Evolutionary conservation across 331 rosid genomes (phyloP).

Genomic region (Rosa hybrid): DNA sequence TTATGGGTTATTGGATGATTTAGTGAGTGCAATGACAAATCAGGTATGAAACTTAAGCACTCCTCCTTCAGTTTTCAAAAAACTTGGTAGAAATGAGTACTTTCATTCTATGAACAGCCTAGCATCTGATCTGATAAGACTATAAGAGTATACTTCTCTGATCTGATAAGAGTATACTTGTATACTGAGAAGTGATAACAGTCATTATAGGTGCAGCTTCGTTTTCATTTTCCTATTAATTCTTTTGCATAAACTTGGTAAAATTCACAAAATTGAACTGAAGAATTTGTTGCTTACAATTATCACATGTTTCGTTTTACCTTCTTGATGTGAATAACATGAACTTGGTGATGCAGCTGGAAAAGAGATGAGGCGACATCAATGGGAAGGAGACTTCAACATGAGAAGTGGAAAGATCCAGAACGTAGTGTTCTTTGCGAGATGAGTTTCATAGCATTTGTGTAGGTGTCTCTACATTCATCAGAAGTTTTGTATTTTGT

Average conservation of each 20-base stretch:
- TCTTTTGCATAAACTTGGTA: not conserved
- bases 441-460: conserved; percentile 22
- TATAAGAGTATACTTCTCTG: not conserved
- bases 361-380: conserved; percentile 41
- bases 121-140: not conserved
- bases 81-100: not conserved
- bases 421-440: not conserved
- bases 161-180: not conserved
- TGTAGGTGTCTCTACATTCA: conserved; percentile 4
- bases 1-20: conserved; percentile 71
- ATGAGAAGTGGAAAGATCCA: not conserved
- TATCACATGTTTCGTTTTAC: not conserved
- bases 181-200: not conserved
- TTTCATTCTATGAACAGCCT: not conserved
- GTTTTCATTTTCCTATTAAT: not conserved
- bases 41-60: conserved; percentile 47
- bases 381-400: conserved; percentile 43
- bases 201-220: not conserved
- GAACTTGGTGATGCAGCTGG: conserved; percentile 54
- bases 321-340: not conserved
- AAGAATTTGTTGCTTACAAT: not conserved
- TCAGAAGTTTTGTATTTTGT: conserved; percentile 17
- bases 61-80: not conserved
- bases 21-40: conserved; percentile 56
- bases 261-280: not conserved